phyloP scores from a whole-genome alignment of 805 yeast species.

The Kurtzmaniella cleridarum region DNA sequence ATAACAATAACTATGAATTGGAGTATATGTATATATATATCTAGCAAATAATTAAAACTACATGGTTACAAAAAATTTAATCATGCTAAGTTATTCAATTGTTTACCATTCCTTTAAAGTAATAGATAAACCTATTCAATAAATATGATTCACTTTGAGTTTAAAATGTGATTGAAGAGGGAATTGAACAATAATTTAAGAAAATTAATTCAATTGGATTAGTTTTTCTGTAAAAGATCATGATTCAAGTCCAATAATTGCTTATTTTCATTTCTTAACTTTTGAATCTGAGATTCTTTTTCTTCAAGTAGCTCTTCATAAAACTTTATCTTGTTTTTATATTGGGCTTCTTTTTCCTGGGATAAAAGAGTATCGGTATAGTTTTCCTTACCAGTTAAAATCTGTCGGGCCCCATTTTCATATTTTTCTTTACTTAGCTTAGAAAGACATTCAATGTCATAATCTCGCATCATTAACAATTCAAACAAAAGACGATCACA shows the following conservation, averaged over 20 bases:
- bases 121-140: too few species aligned
- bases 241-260: constrained; percentile 27
- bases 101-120: too few species aligned
- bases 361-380: neutral
- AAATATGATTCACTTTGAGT: too few species aligned
- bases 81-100: too few species aligned
- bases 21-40: too few species aligned
- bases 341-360: constrained; percentile 3
- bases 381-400: constrained; percentile 3
- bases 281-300: constrained; percentile 7
- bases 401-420: constrained; percentile 9
- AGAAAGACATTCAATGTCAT: constrained; percentile 19
- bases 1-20: too few species aligned
- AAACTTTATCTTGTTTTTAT: neutral
- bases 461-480: constrained; percentile 13
- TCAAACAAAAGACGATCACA: constrained; percentile 17
- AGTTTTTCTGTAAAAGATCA: constrained; percentile 11
- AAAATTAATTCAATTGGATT: too few species aligned
- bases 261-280: constrained; percentile 20
- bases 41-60: too few species aligned
- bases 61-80: too few species aligned
- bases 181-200: too few species aligned
- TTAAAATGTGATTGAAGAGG: too few species aligned
- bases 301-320: constrained; percentile 3
- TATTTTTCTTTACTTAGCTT: constrained; percentile 16